These are phyloP conservation scores for Phytophthora quininea DNA, from an alignment of 352 stramenopile species.

Conservation along the genomic window DNA sequence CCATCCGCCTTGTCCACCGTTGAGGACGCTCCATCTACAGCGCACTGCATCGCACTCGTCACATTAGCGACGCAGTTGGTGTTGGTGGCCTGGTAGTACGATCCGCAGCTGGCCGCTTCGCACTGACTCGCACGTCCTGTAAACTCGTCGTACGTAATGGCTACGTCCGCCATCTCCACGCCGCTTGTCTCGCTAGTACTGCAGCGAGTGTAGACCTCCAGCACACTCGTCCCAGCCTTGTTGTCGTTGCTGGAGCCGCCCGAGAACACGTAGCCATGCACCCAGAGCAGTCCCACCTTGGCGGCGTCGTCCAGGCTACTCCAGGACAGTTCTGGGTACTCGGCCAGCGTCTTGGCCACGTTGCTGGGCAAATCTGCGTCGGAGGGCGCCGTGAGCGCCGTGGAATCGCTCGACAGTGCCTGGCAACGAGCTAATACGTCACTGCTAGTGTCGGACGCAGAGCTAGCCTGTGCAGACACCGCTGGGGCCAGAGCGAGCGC, in stretches of 20 bases:
- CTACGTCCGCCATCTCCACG: conserved; percentile 40
- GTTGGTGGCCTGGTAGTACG: conserved; percentile 43
- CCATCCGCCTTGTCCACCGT: conserved; percentile 12
- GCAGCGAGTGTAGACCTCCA: conserved; percentile 54
- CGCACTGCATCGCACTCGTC: conserved; percentile 33
- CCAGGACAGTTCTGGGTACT: conserved; percentile 30
- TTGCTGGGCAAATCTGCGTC: conserved; percentile 20
- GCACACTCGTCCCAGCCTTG: conserved; percentile 17
- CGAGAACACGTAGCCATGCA: conserved; percentile 50
- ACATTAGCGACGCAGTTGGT: conserved; percentile 32
- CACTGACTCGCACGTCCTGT: conserved; percentile 21
- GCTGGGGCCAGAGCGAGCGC: conserved; percentile 20
- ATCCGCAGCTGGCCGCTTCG: conserved; percentile 33
- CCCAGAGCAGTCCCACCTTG: conserved; percentile 55
- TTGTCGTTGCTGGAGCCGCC: conserved; percentile 27
- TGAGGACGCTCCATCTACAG: conserved; percentile 24
- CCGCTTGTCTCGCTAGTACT: conserved; percentile 9
- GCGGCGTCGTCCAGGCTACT: conserved; percentile 38
- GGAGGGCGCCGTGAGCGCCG: conserved; percentile 6
- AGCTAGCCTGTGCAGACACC: not conserved
- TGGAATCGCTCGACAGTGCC: conserved; percentile 22
- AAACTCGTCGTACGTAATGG: conserved; percentile 33
- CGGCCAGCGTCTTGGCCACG: conserved; percentile 26
- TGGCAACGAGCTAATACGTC: conserved; percentile 36
- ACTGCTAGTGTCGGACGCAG: not conserved